Base-by-base conservation (phyloP, 2,329 filamentous ascomycete species). In the Hymenotorrendiella dingleyae region DNA sequence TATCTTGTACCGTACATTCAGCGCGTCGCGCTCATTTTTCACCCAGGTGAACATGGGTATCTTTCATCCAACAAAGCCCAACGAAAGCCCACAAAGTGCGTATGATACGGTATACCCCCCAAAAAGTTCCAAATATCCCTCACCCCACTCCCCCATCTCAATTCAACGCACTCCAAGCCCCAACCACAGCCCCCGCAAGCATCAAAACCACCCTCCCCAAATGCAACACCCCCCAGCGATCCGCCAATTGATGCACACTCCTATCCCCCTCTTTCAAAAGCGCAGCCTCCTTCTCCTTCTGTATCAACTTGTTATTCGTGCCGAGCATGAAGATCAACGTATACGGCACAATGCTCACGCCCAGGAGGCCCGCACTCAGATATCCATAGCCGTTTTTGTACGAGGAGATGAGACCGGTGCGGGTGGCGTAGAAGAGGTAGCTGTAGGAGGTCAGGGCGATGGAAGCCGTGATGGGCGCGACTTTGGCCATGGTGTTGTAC, bases 111-210 rank as follows among this genome's bases (percentile, higher is more conserved):
- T n/a, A n/a, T n/a, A n/a, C n/a, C n/a, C n/a, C n/a, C n/a, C n/a
- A n/a, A n/a, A n/a, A n/a, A n/a, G n/a, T n/a, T n/a, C n/a, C n/a
- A n/a, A n/a, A n/a, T n/a, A n/a, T n/a, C 27, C 16, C 8, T 29
- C 9, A 29, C 4, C 12, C 27, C 7, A 20, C 16, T 19, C 16
- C 32, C 32, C 32, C 32, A 34, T 28, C 26, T 21, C 30, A 33
- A 33, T 33, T 33, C 17, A 36, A 36, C 21, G 16, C 35, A 23
- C 16, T 27, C 35, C 35, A 36, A 36, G 19, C 23, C 21, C 22
- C 35, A 26, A 36, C 16, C 35, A 26, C 21, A 4, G 35, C 35
- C 35, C 35, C 35, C 22, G 16, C 3, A 36, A n/a, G 7, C 35
- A 14, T 23, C 35, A 37, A 9, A 20, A 4, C 34, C 8, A 17